Evolutionary conservation across 257 asterid genomes (phyloP).

Genomic region (Ocimum tenuiflorum): DNA sequence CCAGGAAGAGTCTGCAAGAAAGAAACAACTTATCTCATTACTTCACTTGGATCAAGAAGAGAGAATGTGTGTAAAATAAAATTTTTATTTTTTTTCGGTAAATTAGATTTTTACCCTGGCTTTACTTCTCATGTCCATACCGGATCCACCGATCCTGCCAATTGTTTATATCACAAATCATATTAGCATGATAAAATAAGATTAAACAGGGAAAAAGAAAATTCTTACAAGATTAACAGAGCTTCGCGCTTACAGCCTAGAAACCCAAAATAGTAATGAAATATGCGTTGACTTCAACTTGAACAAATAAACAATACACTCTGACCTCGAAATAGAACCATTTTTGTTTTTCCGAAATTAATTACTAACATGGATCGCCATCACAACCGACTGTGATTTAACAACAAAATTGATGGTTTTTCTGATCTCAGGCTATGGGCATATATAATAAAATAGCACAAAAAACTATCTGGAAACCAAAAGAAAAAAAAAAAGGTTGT

Average conservation of each 20-base stretch:
- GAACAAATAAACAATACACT: too few species aligned
- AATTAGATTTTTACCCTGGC: constrained; percentile 52
- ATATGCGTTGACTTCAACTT: too few species aligned
- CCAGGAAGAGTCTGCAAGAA: constrained; percentile 56
- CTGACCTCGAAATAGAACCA: too few species aligned
- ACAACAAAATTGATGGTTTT: background rate
- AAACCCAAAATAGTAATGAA: too few species aligned
- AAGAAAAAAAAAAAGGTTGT: too few species aligned
- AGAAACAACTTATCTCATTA: background rate
- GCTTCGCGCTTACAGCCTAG: too few species aligned
- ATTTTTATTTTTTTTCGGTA: background rate
- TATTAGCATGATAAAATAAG: background rate
- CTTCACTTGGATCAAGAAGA: background rate
- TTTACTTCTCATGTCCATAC: constrained; percentile 85
- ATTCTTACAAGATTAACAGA: background rate
- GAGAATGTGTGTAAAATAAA: background rate
- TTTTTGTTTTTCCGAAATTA: too few species aligned
- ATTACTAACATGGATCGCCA: background rate
- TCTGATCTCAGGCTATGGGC: background rate
- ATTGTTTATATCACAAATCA: background rate
- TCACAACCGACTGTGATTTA: background rate
- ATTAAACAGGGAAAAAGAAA: background rate
- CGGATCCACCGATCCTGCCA: constrained; percentile 86
- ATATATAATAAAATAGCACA: too few species aligned
- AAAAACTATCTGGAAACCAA: too few species aligned